Conservation (phyloP, 2,329 filamentous ascomycete genomes). For the Coniochaeta hoffmannii region DNA sequence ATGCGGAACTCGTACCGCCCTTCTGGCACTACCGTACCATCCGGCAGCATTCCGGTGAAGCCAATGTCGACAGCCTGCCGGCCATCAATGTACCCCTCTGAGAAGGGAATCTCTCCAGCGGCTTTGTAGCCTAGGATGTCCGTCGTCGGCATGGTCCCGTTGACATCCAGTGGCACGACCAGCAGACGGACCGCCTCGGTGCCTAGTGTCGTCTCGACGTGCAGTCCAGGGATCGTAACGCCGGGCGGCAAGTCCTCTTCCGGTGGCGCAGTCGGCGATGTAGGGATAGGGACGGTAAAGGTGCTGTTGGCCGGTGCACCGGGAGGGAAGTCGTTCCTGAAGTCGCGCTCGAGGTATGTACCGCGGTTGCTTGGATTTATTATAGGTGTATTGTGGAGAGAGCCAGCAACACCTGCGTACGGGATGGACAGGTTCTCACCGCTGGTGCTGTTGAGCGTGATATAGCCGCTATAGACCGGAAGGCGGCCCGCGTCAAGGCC, state of each 20-base stretch:
- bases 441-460: constrained; percentile 30
- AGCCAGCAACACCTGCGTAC: constrained; percentile 28
- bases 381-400: constrained; percentile 13
- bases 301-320: not conserved
- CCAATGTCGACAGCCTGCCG: not conserved
- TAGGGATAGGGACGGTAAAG: not conserved
- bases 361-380: constrained; percentile 7
- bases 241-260: not conserved
- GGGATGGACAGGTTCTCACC: constrained; percentile 27
- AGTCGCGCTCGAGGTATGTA: constrained; percentile 9
- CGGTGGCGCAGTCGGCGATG: not conserved
- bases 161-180: not conserved
- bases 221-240: not conserved
- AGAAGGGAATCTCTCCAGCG: not conserved
- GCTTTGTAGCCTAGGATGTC: not conserved
- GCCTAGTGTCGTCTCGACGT: not conserved
- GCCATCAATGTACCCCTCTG: not conserved
- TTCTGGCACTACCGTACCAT: constrained; percentile 1
- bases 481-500: constrained; percentile 18
- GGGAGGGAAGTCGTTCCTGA: not conserved
- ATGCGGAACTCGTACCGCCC: constrained; percentile 1
- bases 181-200: not conserved
- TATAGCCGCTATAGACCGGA: constrained; percentile 35
- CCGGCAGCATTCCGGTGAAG: not conserved
- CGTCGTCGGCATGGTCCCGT: not conserved